Percentiles rank a stretch among this genome's conserved stretches.
Evolutionary conservation across 768 basidiomycete species (phyloP).

Genomic region (Lactarius quietus): DNA sequence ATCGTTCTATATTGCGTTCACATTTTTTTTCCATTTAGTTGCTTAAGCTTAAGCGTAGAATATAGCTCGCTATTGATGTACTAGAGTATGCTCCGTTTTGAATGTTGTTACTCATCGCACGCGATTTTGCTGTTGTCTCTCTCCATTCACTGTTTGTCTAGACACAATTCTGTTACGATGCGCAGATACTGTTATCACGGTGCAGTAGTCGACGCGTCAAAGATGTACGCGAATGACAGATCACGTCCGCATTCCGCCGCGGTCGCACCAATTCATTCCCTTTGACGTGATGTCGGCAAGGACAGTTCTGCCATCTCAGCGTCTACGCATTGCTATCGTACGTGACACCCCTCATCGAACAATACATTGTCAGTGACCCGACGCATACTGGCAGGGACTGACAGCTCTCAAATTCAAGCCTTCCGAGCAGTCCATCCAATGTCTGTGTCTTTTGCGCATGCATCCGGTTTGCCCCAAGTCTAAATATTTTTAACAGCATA

Average conservation of each 20-base stretch:
- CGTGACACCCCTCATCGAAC: background rate
- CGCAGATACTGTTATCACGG: no score
- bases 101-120: background rate
- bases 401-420: slow-evolving; percentile 18
- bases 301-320: slow-evolving; percentile 2
- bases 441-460: background rate
- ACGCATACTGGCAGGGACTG: slow-evolving; percentile 1
- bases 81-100: background rate
- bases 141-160: background rate
- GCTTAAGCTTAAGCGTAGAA: slow-evolving; percentile 6
- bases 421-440: slow-evolving; percentile 7
- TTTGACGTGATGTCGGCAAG: no score
- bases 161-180: no score
- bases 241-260: background rate
- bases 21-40: background rate
- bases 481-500: slow-evolving; percentile 10
- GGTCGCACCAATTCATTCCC: background rate
- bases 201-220: background rate
- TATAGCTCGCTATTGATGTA: slow-evolving; percentile 19
- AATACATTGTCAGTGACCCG: background rate
- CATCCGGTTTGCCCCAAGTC: background rate
- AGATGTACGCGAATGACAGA: background rate
- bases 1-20: background rate
- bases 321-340: slow-evolving; percentile 19
- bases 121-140: background rate